Percentiles rank a stretch among this genome's conserved stretches.
These are phyloP conservation scores for Bryoglossum gracile DNA, from an alignment of 495 filamentous ascomycete species.

Conservation along the genomic window DNA sequence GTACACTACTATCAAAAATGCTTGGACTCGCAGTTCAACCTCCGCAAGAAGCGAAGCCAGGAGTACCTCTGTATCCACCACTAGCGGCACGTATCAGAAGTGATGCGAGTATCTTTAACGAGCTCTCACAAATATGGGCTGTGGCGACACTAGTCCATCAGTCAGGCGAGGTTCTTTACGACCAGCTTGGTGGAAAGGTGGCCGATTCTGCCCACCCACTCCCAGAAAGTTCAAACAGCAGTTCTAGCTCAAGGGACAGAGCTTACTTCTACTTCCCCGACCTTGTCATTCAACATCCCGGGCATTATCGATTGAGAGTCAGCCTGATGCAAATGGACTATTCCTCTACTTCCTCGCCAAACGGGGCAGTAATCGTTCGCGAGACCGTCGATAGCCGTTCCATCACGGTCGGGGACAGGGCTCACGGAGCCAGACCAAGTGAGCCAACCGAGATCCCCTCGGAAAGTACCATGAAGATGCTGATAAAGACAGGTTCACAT, in stretches of 20 bases:
- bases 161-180: slow-evolving; percentile 14
- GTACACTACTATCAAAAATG: slow-evolving; percentile 5
- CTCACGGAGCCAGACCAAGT: slow-evolving; percentile 14
- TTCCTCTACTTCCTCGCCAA: slow-evolving; percentile 5
- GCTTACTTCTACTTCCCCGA: slow-evolving; percentile 24
- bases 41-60: slow-evolving; percentile 8
- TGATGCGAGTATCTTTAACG: slow-evolving; percentile 10
- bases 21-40: slow-evolving; percentile 22
- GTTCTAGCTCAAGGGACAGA: slow-evolving; percentile 10
- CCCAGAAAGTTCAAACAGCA: neutral
- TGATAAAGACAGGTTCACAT: slow-evolving; percentile 8
- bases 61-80: slow-evolving; percentile 18
- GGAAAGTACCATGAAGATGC: too few species aligned
- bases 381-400: slow-evolving; percentile 20
- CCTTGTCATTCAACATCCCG: slow-evolving; percentile 15
- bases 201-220: slow-evolving; percentile 24
- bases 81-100: slow-evolving; percentile 17
- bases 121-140: slow-evolving; percentile 19
- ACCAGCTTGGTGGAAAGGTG: slow-evolving; percentile 16
- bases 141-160: slow-evolving; percentile 19
- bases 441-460: slow-evolving; percentile 1
- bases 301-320: slow-evolving; percentile 19
- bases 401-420: slow-evolving; percentile 18
- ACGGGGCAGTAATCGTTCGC: slow-evolving; percentile 10
- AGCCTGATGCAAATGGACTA: slow-evolving; percentile 23